Base-by-base conservation (phyloP, 2,329 filamentous ascomycete species). In the Fusarium odoratissimum region DNA sequence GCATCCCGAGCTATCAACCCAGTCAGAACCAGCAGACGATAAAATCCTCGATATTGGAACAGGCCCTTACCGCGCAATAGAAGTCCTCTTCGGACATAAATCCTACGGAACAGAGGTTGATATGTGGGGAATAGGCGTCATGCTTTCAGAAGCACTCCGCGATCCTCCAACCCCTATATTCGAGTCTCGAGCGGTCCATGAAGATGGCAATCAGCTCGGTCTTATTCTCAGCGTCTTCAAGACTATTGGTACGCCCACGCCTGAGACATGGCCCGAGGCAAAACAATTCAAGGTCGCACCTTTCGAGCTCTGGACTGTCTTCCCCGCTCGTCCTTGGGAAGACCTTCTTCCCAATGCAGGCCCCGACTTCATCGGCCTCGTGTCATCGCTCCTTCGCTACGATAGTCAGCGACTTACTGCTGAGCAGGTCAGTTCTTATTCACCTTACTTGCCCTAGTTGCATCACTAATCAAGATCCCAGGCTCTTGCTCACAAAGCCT, bases 11-110 rank as follows among this genome's bases (percentile, higher is more conserved):
- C 76, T 88, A 65, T 86, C 89, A 9, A 82, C 85, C 28, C 82
- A 83, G 7, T 87, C 89, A 19, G 96, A 99, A 79, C 87, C 91
- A 1, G 85, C 90, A 3, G 80, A 89, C 60, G 77, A 86, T 60
- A 98, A 98, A 82, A 92, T 97, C 58, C 91, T 96, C 12, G 97
- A 99, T 80, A 93, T 99, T 31, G 96, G 96, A 40, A 98, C 95
- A 3, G 95, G 95, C 0, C 90, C 93, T 54, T 99, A 99, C 82
- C 91, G 97, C 25, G 89, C 95, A 0, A 96, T 96, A 1, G 97
- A 99, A 79, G 89, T 95, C 2, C 86, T 99, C 11, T 98, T 99
- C 79, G 96, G 95, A 1, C 88, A 95, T 80, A 90, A 87, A 55
- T 83, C 85, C 0, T 99, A 99, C 78, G 89, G 87, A 5, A 80